Conservation (phyloP, 805 yeast species). For the Myxozyma vanderwaltii region DNA sequence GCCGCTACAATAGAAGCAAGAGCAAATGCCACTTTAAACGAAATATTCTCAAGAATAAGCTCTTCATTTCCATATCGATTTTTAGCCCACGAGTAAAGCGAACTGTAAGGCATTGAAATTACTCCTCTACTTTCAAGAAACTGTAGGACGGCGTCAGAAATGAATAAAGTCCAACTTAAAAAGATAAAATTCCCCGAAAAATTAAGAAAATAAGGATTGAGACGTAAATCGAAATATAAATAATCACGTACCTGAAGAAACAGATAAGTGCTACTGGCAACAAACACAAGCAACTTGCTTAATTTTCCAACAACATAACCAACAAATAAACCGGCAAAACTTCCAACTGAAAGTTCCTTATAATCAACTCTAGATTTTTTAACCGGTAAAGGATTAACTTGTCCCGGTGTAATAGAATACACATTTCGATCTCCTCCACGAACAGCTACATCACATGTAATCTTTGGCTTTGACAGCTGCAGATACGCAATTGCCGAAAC, state of each 20-base stretch:
- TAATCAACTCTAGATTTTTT: conserved; percentile 46
- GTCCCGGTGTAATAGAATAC: not conserved
- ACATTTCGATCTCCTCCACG: not conserved
- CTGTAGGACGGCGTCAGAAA: conserved; percentile 39
- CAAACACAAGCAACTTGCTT: conserved; percentile 52
- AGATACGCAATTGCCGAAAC: conserved; percentile 2
- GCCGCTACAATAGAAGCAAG: conserved; percentile 58
- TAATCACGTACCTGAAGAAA: conserved; percentile 29
- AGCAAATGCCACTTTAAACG: conserved; percentile 59
- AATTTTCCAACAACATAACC: conserved; percentile 60
- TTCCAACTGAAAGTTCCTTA: conserved; percentile 58
- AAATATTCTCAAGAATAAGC: conserved; percentile 55
- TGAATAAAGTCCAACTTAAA: not conserved
- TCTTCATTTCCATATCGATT: conserved; percentile 48
- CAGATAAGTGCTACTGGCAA: conserved; percentile 48
- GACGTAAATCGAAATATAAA: not conserved
- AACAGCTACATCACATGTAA: not conserved
- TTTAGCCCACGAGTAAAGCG: conserved; percentile 41
- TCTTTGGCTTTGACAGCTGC: not conserved
- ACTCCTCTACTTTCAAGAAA: conserved; percentile 56
- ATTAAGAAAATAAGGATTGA: not conserved
- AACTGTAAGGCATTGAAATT: conserved; percentile 46
- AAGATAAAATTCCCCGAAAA: conserved; percentile 6
- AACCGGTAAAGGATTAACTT: not conserved
- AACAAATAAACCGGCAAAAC: conserved; percentile 55